Evolutionary conservation across 257 asterid genomes (phyloP), one percentile per base, ranked within the genome.

Genomic region (Lantana camara): DNA sequence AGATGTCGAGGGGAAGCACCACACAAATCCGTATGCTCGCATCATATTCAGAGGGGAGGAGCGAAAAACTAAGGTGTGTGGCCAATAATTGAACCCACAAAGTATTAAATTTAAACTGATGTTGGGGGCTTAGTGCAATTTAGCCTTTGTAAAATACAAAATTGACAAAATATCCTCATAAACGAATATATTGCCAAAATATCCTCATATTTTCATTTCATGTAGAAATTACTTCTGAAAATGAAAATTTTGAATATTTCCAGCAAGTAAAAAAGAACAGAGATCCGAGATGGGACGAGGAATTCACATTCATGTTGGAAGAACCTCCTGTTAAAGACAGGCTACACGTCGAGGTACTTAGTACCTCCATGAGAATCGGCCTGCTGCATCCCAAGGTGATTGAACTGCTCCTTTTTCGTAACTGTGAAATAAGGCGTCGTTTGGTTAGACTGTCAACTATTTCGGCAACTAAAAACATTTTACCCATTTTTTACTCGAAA

Each of bases 281-380:
- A 40, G 99, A 94, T 79, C 99, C 99, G 56, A 85, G 97, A 71
- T 90, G 97, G 99, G 96, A 76, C 9, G 99, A 94, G 80, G 95
- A 77, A 70, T 94, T 90, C 73, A 67, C 80, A 5, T 94, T 90
- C 79, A 46, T 73, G 75, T 62, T 94, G 81, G 96, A 90, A 7
- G 94, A 90, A 79, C 89, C 97, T 64, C 99, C 99, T 4, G 27
- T 72, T 61, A 86, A 83, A 71, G 99, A 88, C 24, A 88, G 66
- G 83, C 65, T 94, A 50, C 97, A 82, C 34, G 77, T 88, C 52
- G 96, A 90, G 78, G 99, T 90, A 59, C 75, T 69, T 63, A 94
- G 99, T 78, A 67, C 86, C 71, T 93, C 99, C 1, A 68, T 84
- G 55, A 85, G 96, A 75, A 90, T 86, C 5, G 96, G 97, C 59